Base-by-base conservation (phyloP, 2,329 filamentous ascomycete species). In the Thielaviopsis ethacetica region DNA sequence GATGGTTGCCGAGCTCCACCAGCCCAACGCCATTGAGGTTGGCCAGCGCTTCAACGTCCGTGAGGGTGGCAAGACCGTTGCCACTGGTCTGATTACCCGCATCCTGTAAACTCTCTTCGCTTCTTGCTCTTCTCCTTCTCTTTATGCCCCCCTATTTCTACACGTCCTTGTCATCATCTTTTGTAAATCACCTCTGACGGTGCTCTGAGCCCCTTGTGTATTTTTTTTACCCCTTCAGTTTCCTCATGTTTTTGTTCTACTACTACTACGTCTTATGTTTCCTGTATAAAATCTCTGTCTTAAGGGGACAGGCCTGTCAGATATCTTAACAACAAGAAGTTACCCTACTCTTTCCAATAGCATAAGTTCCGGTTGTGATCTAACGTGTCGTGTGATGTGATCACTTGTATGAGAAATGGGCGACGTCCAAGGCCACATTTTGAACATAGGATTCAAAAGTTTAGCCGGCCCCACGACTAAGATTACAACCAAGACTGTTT, bases 11-110 rank as follows among this genome's bases (percentile, higher is more conserved):
- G 82, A 85, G 67, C 84, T 95, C 69, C 82, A 89, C 74, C 78
- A 86, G 73, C 88, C 91, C 63, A 82, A 94, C 68, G 91, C 91
- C 62, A 75, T 96, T 63, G 93, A 98, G 77, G 76, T 82, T 63
- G 91, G 93, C 66, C 89, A 96, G 78, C 88, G 93, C 68, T 93
- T 98, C 82, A 98, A 97, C 79, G 84, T 98, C 70, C 88, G 93
- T 74, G 93, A 98, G 79, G 93, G 93, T 77, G 91, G 91, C 67
- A 83, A 88, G 67, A 93, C 88, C 62, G 86, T 93, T 61, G 88
- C 87, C 66, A 93, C 88, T 66, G 88, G 88, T 72, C 76, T 93
- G 66, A 79, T 90, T 67, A 93, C 88, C 64, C 83, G 84, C 67
- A 84, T 93, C 68, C 63, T 82, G 58, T 73, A 79, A 68, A 50